phyloP scores from a whole-genome alignment of 129 eudicot genomes.

The Flaveria ramosissima region DNA sequence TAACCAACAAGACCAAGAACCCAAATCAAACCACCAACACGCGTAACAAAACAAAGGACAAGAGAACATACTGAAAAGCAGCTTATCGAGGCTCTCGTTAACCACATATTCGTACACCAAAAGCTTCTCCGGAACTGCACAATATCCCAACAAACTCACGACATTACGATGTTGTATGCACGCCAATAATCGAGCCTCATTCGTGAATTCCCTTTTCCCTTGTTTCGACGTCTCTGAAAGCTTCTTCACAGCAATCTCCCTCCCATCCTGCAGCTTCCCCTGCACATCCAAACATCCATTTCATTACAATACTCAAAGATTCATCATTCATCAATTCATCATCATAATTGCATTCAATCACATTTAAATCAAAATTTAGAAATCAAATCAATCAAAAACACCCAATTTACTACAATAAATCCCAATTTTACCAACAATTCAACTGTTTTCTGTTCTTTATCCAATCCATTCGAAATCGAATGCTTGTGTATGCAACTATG shows the following conservation, averaged over 20 bases:
- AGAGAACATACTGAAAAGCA: conserved; percentile 70
- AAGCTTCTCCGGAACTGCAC: conserved; percentile 59
- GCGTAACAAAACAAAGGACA: conserved; percentile 5
- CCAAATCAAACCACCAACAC: not conserved
- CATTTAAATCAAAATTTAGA: too few species aligned
- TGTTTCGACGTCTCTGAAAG: conserved; percentile 66
- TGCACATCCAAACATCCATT: conserved; percentile 30
- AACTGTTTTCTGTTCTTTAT: too few species aligned
- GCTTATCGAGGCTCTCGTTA: conserved; percentile 83
- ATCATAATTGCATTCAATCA: not conserved
- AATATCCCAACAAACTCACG: conserved; percentile 74
- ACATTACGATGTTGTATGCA: conserved; percentile 79
- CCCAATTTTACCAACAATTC: too few species aligned
- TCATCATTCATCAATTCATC: not conserved
- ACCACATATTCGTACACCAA: conserved; percentile 83
- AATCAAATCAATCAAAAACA: not conserved
- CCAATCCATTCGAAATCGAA: not conserved
- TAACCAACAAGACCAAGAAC: not conserved
- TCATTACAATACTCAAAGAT: conserved; percentile 16
- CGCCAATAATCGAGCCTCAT: conserved; percentile 70
- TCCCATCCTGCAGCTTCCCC: conserved; percentile 80
- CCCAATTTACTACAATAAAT: not conserved
- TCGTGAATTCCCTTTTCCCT: conserved; percentile 71
- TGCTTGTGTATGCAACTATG: not conserved
- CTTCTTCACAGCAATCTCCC: conserved; percentile 78